Percentiles rank a stretch among this genome's conserved stretches.
These are phyloP conservation scores for Xylaria curta DNA, from an alignment of 495 filamentous ascomycete genomes.

Conservation along the genomic window DNA sequence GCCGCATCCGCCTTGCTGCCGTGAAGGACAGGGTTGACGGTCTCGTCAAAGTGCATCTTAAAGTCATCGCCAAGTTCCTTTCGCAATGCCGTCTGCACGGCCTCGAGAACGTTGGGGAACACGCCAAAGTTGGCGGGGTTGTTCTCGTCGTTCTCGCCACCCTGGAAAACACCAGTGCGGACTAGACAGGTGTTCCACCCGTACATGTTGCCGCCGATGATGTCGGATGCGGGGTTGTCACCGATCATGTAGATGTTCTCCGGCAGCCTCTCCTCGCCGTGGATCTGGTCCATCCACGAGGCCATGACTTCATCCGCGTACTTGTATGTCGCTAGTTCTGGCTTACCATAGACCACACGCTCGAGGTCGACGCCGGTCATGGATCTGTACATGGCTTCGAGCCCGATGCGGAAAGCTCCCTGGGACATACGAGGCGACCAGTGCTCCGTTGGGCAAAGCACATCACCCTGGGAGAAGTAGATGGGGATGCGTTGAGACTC, in stretches of 20 bases:
- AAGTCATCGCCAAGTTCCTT: constrained; percentile 74
- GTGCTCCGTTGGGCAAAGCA: constrained; percentile 80
- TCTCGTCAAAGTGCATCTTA: constrained; percentile 52
- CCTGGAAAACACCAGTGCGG: constrained; percentile 60
- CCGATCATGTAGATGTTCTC: constrained; percentile 83
- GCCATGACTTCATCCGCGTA: constrained; percentile 79
- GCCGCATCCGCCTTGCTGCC: constrained; percentile 49
- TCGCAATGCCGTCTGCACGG: constrained; percentile 95
- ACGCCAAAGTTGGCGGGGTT: constrained; percentile 94
- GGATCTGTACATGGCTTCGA: constrained; percentile 81
- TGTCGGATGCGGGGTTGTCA: constrained; percentile 80
- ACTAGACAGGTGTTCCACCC: constrained; percentile 88
- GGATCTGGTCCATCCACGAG: constrained; percentile 77
- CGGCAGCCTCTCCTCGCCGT: constrained; percentile 72
- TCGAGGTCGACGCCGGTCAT: constrained; percentile 76
- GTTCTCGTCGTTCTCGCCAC: constrained; percentile 84
- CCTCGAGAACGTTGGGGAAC: constrained; percentile 80
- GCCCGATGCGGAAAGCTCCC: constrained; percentile 75
- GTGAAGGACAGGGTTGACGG: constrained; percentile 69
- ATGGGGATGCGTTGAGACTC: constrained; percentile 72
- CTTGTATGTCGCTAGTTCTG: constrained; percentile 79
- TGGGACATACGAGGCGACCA: constrained; percentile 75
- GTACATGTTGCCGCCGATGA: constrained; percentile 81
- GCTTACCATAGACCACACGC: constrained; percentile 86
- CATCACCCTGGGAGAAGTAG: constrained; percentile 78